phyloP scores from a whole-genome alignment of 805 yeast genomes.

The Ogataea glucozyma region DNA sequence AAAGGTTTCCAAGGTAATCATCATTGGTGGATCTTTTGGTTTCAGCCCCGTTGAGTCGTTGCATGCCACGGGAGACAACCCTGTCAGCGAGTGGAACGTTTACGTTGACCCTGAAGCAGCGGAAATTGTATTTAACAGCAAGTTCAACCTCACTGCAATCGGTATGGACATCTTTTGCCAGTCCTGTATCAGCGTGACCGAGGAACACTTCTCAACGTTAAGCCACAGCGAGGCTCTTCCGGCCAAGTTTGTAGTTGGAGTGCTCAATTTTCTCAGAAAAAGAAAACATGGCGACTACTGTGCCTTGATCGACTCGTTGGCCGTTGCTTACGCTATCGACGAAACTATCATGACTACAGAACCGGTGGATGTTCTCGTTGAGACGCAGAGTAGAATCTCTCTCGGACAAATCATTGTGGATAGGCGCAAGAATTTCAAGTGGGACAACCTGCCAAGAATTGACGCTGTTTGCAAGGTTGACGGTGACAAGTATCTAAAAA shows the following conservation, averaged over 20 bases:
- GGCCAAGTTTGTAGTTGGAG: conserved; percentile 28
- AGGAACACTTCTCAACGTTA: conserved; percentile 12
- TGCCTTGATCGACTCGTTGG: conserved; percentile 31
- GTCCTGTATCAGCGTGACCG: conserved; percentile 27
- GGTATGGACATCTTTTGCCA: conserved; percentile 34
- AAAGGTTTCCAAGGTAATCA: conserved; percentile 26
- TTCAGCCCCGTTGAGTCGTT: conserved; percentile 26
- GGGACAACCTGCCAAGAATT: conserved; percentile 25
- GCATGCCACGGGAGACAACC: conserved; percentile 34
- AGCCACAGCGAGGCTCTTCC: conserved; percentile 15
- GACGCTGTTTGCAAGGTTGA: conserved; percentile 27
- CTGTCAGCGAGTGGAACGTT: conserved; percentile 32
- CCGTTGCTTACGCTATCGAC: conserved; percentile 32
- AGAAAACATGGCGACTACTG: conserved; percentile 31
- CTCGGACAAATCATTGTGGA: conserved; percentile 31
- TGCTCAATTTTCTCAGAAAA: conserved; percentile 21
- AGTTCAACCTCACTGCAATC: conserved; percentile 28
- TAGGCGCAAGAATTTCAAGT: conserved; percentile 30
- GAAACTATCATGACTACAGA: conserved; percentile 25
- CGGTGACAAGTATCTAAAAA: conserved; percentile 24
- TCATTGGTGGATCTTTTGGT: conserved; percentile 32
- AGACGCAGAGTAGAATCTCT: conserved; percentile 27
- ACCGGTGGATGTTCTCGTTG: conserved; percentile 25
- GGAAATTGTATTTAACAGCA: conserved; percentile 23
- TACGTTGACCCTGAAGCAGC: conserved; percentile 34